Base-by-base conservation (phyloP, 495 filamentous ascomycete genomes). In the Penicillium canariense region DNA sequence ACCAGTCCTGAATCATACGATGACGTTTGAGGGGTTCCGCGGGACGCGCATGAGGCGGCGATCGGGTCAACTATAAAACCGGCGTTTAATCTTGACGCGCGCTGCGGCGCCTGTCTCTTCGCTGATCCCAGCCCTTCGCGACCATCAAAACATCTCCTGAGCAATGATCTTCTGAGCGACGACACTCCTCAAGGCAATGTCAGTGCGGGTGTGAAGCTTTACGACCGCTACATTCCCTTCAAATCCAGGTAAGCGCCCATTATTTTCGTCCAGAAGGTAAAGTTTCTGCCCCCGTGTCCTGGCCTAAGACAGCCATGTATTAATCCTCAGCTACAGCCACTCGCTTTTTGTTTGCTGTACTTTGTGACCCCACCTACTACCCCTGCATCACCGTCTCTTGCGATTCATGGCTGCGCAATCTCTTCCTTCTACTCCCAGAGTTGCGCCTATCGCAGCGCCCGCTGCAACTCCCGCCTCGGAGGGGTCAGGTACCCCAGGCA, bases 401-500 rank as follows among this genome's bases (percentile, higher is more conserved):
- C 23, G n/a, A 57, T 52, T 62, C 69, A 77, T 76, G 71, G 72
- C 73, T 30, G 68, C 69, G 14, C 56, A 54, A 52, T 59, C 48
- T 72, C 73, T 62, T 76, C 84, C 62, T 84, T 78, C 69, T 72
- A 81, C 67, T 77, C 82, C 75, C 86, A 90, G 62, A 86, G 70
- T 73, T 75, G 68, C 56, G 68, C 63, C 73, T 20, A n/a, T 20
- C 27, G 25, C 43, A 5, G 43, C 43, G 43, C 43, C 43, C 78
- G 67, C 60, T 76, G 39, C 66, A 63, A 67, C 66, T 72, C 78
- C 72, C 51, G 66, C 60, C 7, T 55, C 70, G 5, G 77, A 75
- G 71, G 77, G 66, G 55, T 75, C 78, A n/a, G 77, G 75, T 12
- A 77, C 79, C 7, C 83, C 90, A 12, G 92, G 92, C 45, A 89